These are phyloP conservation scores for Vitis amurensis DNA, from an alignment of 164 flowering plant species.

Conservation along the genomic window DNA sequence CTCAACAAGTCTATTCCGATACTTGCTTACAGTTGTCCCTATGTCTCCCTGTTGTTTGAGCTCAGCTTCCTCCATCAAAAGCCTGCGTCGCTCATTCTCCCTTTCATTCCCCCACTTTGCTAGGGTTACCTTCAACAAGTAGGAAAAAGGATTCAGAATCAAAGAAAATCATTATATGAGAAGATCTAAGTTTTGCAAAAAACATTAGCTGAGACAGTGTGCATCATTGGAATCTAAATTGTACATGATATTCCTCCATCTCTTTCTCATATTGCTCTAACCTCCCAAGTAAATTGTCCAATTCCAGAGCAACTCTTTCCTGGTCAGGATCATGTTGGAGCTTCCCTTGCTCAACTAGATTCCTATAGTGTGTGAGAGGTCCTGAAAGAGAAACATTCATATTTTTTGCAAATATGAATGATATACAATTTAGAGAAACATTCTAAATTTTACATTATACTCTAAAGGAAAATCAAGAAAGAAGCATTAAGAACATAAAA, in stretches of 20 bases:
- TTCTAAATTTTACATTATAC: too few relatives aligned
- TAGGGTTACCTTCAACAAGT: constrained; percentile 46
- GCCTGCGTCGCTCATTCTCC: constrained; percentile 65
- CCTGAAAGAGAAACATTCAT: constrained; percentile 35
- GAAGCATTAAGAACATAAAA: too few relatives aligned
- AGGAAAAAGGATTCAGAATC: not conserved
- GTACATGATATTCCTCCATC: constrained; percentile 87
- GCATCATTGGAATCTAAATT: not conserved
- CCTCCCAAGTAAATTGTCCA: constrained; percentile 70
- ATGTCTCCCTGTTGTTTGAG: constrained; percentile 52
- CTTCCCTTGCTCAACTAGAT: constrained; percentile 67
- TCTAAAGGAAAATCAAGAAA: too few relatives aligned
- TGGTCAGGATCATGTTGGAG: constrained; percentile 79
- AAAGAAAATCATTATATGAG: not conserved
- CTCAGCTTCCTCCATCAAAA: constrained; percentile 82
- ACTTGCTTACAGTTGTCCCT: constrained; percentile 47
- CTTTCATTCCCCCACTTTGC: constrained; percentile 71
- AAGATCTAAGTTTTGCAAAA: not conserved
- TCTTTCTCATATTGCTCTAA: constrained; percentile 82
- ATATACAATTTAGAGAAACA: too few relatives aligned
- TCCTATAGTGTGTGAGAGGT: constrained; percentile 57
- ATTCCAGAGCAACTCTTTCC: constrained; percentile 73
- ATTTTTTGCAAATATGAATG: not conserved
- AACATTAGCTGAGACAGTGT: too few relatives aligned
- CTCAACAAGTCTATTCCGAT: constrained; percentile 38